These are phyloP conservation scores for Licmophora abbreviata DNA, from an alignment of 108 stramenopile genomes.

Conservation along the genomic window DNA sequence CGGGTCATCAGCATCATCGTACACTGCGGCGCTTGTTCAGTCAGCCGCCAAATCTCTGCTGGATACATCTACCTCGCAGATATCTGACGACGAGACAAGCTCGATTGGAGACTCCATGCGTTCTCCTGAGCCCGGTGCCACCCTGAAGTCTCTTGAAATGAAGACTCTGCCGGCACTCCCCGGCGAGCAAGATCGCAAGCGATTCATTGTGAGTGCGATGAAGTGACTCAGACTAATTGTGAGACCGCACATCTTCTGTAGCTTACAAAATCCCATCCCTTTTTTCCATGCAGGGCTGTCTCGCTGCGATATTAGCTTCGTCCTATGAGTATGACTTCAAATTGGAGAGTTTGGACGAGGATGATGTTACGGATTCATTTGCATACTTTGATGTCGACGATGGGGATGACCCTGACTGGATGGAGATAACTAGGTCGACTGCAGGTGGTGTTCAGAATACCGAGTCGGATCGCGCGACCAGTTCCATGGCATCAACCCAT, in stretches of 20 bases:
- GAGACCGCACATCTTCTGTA: too few species aligned
- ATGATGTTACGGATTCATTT: constrained; percentile 6
- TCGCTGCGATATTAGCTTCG: constrained; percentile 68
- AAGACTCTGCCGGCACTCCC: constrained; percentile 33
- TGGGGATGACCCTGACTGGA: constrained; percentile 14
- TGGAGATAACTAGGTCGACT: too few species aligned
- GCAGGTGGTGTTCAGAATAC: too few species aligned
- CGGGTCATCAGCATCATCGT: constrained; percentile 1
- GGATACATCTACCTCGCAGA: constrained; percentile 26
- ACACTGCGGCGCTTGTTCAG: constrained; percentile 29
- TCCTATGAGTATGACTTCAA: constrained; percentile 50
- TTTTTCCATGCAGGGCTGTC: too few species aligned
- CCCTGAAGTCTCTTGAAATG: constrained; percentile 16
- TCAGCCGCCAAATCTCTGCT: constrained; percentile 44
- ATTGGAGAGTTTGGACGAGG: too few species aligned
- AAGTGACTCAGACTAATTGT: too few species aligned
- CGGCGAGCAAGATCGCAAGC: constrained; percentile 41
- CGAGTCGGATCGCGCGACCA: too few species aligned
- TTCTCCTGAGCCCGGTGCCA: background rate
- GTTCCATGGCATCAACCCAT: too few species aligned
- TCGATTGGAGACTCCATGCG: background rate
- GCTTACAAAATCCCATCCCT: too few species aligned
- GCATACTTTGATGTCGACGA: constrained; percentile 26
- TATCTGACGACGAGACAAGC: constrained; percentile 12
- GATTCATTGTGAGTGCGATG: constrained; percentile 66